Percentiles rank a stretch among this genome's conserved stretches.
phyloP scores from a whole-genome alignment of 164 flowering plant species.

The Umbellularia californica region DNA sequence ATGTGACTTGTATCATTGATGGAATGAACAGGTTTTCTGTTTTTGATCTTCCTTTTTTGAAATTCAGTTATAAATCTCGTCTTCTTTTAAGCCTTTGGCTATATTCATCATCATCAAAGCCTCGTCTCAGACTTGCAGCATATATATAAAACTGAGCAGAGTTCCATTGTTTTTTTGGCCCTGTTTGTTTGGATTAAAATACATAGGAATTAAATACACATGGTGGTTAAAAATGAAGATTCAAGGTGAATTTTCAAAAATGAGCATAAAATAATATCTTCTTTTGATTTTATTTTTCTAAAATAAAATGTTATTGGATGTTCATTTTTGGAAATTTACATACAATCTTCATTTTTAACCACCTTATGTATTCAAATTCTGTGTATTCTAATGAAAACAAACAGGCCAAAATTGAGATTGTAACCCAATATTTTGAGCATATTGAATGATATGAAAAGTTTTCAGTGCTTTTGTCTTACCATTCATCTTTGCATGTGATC shows the following conservation, averaged over 20 bases:
- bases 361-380: neutral
- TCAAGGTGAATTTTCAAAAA: too few relatives aligned
- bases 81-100: neutral
- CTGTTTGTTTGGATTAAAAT: too few relatives aligned
- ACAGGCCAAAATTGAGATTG: neutral
- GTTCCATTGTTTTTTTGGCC: too few relatives aligned
- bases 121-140: neutral
- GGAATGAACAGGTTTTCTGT: neutral
- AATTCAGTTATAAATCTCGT: neutral
- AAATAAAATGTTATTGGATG: neutral
- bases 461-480: neutral
- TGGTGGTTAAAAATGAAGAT: too few relatives aligned
- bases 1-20: neutral
- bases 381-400: too few relatives aligned
- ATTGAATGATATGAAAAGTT: neutral
- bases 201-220: too few relatives aligned
- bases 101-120: neutral
- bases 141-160: too few relatives aligned
- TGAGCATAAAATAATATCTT: too few relatives aligned
- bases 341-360: neutral
- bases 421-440: neutral
- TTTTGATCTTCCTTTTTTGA: neutral
- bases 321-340: neutral
- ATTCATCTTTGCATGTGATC: conserved; percentile 25
- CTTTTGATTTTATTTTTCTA: too few relatives aligned